These are phyloP conservation scores for Nothophytophthora sp. DNA, from an alignment of 352 stramenopile genomes.

Conservation along the genomic window DNA sequence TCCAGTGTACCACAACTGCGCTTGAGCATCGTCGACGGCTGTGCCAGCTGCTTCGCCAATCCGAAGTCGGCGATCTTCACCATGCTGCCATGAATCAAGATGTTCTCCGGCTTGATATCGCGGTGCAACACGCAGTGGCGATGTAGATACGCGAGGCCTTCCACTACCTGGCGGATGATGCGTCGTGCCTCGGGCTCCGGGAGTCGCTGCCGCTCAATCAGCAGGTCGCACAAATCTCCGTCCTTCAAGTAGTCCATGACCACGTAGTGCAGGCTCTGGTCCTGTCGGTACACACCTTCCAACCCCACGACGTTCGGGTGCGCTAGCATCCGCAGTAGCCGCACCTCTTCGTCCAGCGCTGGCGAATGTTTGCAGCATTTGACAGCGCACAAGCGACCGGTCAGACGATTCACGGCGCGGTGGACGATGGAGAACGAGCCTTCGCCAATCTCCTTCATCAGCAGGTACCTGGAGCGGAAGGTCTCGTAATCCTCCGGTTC, in stretches of 20 bases:
- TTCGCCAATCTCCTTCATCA: constrained; percentile 85
- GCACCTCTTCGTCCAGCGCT: constrained; percentile 70
- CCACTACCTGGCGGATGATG: constrained; percentile 65
- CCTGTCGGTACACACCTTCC: constrained; percentile 68
- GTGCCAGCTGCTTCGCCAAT: constrained; percentile 64
- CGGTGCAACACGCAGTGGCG: constrained; percentile 64
- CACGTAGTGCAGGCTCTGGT: constrained; percentile 74
- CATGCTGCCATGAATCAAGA: constrained; percentile 64
- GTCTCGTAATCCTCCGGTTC: constrained; percentile 21
- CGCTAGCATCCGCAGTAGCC: constrained; percentile 54
- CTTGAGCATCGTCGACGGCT: constrained; percentile 51
- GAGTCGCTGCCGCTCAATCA: constrained; percentile 68
- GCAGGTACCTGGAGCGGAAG: constrained; percentile 63
- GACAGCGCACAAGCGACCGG: constrained; percentile 59
- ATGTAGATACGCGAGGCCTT: constrained; percentile 68
- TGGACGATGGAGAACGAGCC: constrained; percentile 85
- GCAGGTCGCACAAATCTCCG: constrained; percentile 71
- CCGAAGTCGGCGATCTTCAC: constrained; percentile 85
- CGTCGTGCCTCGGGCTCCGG: constrained; percentile 48
- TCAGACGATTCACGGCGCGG: constrained; percentile 69
- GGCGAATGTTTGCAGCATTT: constrained; percentile 77
- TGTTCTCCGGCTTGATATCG: constrained; percentile 86
- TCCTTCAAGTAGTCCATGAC: constrained; percentile 84
- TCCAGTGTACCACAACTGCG: constrained; percentile 76
- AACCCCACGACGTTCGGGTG: constrained; percentile 73